Percentiles rank a stretch among this genome's conserved stretches.
Evolutionary conservation across 495 filamentous ascomycete species (phyloP).

Genomic region (Aspergillus ostianus): DNA sequence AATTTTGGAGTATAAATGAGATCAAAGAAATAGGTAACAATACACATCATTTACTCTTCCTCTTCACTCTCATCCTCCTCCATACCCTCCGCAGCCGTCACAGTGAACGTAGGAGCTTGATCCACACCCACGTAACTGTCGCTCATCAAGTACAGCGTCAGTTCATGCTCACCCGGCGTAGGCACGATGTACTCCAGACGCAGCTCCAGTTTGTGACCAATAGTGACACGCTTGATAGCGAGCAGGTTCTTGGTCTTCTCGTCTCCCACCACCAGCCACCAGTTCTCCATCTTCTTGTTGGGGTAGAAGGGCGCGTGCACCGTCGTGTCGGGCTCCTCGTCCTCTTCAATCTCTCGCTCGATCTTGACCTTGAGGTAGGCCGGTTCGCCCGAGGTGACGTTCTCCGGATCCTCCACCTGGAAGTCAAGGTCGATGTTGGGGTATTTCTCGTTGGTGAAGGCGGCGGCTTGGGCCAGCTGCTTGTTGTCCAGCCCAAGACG

Average conservation of each 20-base stretch:
- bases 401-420: conserved; percentile 76
- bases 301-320: conserved; percentile 98
- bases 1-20: conserved; percentile 18
- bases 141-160: conserved; percentile 94
- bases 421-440: conserved; percentile 90
- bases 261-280: conserved; percentile 91
- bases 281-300: conserved; percentile 91
- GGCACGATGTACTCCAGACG: conserved; percentile 87
- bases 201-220: conserved; percentile 72
- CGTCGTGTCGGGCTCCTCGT: conserved; percentile 72
- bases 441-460: conserved; percentile 96
- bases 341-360: conserved; percentile 77
- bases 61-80: conserved; percentile 90
- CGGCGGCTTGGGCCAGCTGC: conserved; percentile 83
- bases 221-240: conserved; percentile 91
- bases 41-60: conserved; percentile 49
- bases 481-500: conserved; percentile 73
- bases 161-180: conserved; percentile 76
- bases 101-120: conserved; percentile 85
- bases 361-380: conserved; percentile 84
- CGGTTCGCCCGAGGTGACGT: conserved; percentile 74
- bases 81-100: conserved; percentile 87
- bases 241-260: conserved; percentile 81
- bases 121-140: conserved; percentile 98
- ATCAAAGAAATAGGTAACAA: conserved; percentile 10